Percentiles rank a stretch among this genome's conserved stretches.
These are phyloP conservation scores for Termitomyces titanicus DNA, from an alignment of 768 basidiomycete species.

Conservation along the genomic window DNA sequence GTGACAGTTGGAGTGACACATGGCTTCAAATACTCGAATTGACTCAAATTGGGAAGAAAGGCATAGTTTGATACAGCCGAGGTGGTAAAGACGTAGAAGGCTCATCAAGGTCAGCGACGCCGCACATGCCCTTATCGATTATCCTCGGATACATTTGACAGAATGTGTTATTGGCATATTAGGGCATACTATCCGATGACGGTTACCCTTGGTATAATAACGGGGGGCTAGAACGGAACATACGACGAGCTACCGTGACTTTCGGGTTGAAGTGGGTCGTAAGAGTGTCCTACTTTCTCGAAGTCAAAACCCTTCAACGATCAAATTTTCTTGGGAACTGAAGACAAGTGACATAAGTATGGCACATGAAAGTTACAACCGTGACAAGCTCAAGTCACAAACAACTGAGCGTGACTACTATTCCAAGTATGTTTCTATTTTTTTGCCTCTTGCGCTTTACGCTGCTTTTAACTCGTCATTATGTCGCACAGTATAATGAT, in stretches of 20 bases:
- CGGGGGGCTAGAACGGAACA: not conserved
- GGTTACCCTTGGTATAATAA: not conserved
- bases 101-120: not conserved
- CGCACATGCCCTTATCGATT: not conserved
- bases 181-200: too few species aligned
- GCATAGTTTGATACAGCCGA: not conserved
- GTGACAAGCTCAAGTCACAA: not conserved
- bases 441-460: too few species aligned
- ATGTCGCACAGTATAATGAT: not conserved
- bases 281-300: not conserved
- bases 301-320: not conserved
- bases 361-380: too few species aligned
- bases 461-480: too few species aligned
- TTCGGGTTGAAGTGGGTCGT: conserved; percentile 4
- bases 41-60: not conserved
- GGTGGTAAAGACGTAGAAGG: not conserved
- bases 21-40: not conserved
- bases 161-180: not conserved
- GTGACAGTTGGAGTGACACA: not conserved
- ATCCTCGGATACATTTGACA: conserved; percentile 1
- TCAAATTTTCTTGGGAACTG: not conserved
- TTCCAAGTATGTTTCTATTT: too few species aligned
- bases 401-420: too few species aligned
- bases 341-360: too few species aligned
- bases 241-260: not conserved